These are phyloP conservation scores for Quercus mongolica DNA, from an alignment of 306 rosid genomes.

Conservation along the genomic window DNA sequence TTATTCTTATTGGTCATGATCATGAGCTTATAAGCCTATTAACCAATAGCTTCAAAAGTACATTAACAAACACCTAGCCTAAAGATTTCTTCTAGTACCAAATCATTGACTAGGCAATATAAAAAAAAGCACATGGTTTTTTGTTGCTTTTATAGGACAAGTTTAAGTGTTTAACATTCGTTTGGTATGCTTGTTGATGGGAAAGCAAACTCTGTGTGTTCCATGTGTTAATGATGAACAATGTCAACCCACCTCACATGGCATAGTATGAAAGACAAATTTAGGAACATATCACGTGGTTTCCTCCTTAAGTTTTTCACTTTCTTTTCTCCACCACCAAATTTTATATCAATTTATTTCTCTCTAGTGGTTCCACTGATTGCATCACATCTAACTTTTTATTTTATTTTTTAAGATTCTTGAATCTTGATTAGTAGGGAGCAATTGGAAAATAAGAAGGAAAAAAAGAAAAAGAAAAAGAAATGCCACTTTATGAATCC, in stretches of 20 bases:
- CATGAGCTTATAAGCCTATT: background rate
- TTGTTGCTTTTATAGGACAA: background rate
- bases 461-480: no score
- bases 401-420: background rate
- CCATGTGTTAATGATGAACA: background rate
- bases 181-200: background rate
- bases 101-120: background rate
- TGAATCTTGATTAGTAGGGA: background rate
- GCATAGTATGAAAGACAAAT: background rate
- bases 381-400: background rate
- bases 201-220: background rate
- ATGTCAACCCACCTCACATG: slow-evolving; percentile 5
- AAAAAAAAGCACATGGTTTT: background rate
- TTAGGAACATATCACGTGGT: slow-evolving; percentile 31
- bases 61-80: background rate
- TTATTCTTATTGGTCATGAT: background rate
- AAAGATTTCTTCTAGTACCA: background rate
- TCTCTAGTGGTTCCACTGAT: background rate
- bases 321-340: slow-evolving; percentile 3
- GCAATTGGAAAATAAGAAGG: background rate
- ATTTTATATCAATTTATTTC: background rate
- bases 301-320: slow-evolving; percentile 8
- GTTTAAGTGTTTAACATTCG: background rate
- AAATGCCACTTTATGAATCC: no score
- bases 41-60: background rate